A percentile compares a stretch with the other conserved stretches of the same genome.
Evolutionary conservation across 2,329 filamentous ascomycete species (phyloP).

Genomic region (Chrysoporthe cubensis): DNA sequence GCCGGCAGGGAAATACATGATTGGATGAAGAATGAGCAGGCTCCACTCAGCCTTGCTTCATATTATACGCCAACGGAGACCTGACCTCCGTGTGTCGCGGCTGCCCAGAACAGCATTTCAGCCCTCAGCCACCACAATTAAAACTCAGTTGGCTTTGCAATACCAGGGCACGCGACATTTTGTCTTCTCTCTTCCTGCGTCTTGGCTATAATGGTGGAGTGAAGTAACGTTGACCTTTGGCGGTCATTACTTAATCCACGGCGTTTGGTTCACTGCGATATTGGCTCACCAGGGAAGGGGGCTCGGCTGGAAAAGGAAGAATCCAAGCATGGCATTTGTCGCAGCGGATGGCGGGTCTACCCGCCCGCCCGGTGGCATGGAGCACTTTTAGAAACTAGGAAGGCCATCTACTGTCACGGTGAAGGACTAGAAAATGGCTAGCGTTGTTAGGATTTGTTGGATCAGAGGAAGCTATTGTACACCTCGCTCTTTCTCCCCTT

Average conservation of each 20-base stretch:
- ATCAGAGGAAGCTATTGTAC: neutral
- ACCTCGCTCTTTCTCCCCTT: neutral
- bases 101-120: neutral
- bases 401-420: neutral
- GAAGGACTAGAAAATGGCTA: neutral
- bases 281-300: neutral
- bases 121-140: neutral
- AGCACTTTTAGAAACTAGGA: neutral
- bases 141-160: neutral
- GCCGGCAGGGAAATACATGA: neutral
- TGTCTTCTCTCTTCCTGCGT: neutral
- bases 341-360: neutral
- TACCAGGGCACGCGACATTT: neutral
- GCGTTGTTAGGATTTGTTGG: neutral
- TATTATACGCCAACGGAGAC: neutral
- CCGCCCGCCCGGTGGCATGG: neutral
- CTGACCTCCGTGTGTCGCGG: neutral
- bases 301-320: neutral
- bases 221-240: neutral
- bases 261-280: constrained; percentile 1
- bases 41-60: neutral
- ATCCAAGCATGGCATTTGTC: no score
- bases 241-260: neutral
- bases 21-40: neutral
- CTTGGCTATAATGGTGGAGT: neutral